Base-by-base conservation (phyloP, 163 green algal genomes). In the Scenedesmus sp. region DNA sequence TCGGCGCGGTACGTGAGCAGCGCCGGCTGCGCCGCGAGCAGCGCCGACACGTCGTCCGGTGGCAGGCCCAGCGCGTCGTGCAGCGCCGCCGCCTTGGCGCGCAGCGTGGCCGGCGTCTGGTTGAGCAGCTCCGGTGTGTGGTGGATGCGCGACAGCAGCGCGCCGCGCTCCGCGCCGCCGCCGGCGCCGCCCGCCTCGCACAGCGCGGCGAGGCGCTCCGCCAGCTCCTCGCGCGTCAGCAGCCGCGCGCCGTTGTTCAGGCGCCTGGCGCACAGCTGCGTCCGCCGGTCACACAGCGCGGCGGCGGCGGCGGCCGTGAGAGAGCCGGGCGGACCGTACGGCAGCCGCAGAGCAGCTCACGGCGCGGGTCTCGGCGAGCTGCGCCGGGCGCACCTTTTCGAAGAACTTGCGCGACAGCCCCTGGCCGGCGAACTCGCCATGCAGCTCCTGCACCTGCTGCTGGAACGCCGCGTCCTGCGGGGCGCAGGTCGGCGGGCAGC, bases 91-190 rank as follows among this genome's bases (percentile, higher is more conserved):
- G 67, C 67, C 20, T 65, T 76, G 29, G 50, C 13, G 3, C 56
- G 50, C 17, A 76, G 56, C 11, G 22, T 76, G n/a, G 63, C 67
- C 17, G 67, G 51, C 51, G 15, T 39, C 26, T 31, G 28, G 36
- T 76, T 39, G 22, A 76, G 67, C 20, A 76, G 20, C 34, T 76
- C 51, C 26, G 67, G 42, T 13, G 58, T 34, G n/a, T 76, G 67
- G 22, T 53, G 54, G 9, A 76, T 24, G 24, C 28, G 51, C 10
- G 36, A 42, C 2, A 53, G 39, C 39, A 47, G 39, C 7, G 7
- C 7, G 39, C 39, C 7, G 7, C 39, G 39, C 39, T 6, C 39
- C 7, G 6, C 39, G 10, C 10, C 7, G 39, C 39, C 10, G 39
- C 7, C 39, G 39, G 39, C 39, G 7, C 10, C 7, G 7, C 7